Base-by-base conservation (phyloP, 805 yeast genomes). In the Jamesozyma jinghongensis region DNA sequence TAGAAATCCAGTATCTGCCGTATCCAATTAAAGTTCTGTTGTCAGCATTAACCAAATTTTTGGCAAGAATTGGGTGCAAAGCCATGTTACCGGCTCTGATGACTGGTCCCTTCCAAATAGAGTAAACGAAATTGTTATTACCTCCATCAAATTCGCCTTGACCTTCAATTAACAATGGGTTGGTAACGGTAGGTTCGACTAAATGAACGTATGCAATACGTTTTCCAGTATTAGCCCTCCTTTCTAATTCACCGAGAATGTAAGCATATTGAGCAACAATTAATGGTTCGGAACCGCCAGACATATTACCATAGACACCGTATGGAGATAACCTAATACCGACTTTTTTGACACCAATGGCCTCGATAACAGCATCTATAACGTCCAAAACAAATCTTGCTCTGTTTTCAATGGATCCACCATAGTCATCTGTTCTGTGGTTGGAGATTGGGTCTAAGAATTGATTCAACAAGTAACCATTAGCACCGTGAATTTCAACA, bases 401-500 rank as follows among this genome's bases (percentile, higher is more conserved):
- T 51, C 74, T 63, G 47, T 73, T 67, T 49, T 69, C 74, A 49
- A 70, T 65, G 6, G 67, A 57, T 4, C 76, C 78, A 43, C 78
- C 79, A 46, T 73, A 74, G 48, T 69, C 63, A 53, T 74, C 79
- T 5, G 68, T 66, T 58, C 68, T 54, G 33, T 71, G 54, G 51
- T 68, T 68, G 37, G 67, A 60, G 13, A 59, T 42, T 13, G 66
- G 63, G 34, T 74, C 71, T 47, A 77, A 52, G 50, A 80, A 78
- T 56, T 74, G 73, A 56, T 69, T 66, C 31, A 74, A 49, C 40
- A 80, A 56, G 51, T 75, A 79, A 11, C 85, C 85, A 52, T 78
- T 77, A 13, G 85, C 85, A 27, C 65, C 66, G 53, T 78, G 85
- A 36, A 81, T 59, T 58, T 81, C 84, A 26, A 80, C 71, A 43